Evolutionary conservation across 352 stramenopile genomes (phyloP).

Genomic region (Globisporangium mamillatum): DNA sequence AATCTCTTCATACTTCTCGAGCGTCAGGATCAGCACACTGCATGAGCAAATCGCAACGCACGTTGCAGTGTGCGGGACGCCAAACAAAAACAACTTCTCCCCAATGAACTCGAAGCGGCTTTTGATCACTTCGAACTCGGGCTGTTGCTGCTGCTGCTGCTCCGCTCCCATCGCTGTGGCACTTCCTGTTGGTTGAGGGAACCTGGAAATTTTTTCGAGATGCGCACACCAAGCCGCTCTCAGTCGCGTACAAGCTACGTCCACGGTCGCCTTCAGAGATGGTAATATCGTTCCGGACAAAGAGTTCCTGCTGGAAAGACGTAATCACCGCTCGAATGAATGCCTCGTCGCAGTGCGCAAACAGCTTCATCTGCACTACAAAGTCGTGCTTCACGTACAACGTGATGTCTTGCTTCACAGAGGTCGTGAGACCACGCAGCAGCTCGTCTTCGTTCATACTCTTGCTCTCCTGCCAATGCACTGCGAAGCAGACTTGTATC

Average conservation of each 20-base stretch:
- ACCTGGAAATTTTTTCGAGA: constrained; percentile 17
- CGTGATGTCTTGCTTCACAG: constrained; percentile 32
- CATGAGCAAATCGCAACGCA: constrained; percentile 39
- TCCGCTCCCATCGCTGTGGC: background rate
- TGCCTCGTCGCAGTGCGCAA: constrained; percentile 48
- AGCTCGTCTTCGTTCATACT: constrained; percentile 44
- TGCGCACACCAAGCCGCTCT: constrained; percentile 37
- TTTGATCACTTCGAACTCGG: constrained; percentile 32
- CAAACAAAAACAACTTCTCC: constrained; percentile 42
- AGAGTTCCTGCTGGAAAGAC: constrained; percentile 67
- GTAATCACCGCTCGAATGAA: constrained; percentile 62
- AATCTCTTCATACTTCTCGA: constrained; percentile 41
- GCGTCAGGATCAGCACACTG: constrained; percentile 42
- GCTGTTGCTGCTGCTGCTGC: background rate
- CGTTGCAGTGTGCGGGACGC: constrained; percentile 35
- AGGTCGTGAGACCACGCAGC: constrained; percentile 32
- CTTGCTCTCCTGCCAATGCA: constrained; percentile 44
- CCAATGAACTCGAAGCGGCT: constrained; percentile 41
- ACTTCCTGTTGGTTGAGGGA: background rate
- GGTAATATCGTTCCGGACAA: constrained; percentile 76
- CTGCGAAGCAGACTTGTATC: constrained; percentile 46
- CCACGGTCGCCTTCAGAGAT: constrained; percentile 57
- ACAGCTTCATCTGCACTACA: constrained; percentile 53
- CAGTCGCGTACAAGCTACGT: constrained; percentile 66
- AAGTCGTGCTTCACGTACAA: constrained; percentile 42